phyloP scores from a whole-genome alignment of 345 rosid species.

The Pugionium dolabratum region DNA sequence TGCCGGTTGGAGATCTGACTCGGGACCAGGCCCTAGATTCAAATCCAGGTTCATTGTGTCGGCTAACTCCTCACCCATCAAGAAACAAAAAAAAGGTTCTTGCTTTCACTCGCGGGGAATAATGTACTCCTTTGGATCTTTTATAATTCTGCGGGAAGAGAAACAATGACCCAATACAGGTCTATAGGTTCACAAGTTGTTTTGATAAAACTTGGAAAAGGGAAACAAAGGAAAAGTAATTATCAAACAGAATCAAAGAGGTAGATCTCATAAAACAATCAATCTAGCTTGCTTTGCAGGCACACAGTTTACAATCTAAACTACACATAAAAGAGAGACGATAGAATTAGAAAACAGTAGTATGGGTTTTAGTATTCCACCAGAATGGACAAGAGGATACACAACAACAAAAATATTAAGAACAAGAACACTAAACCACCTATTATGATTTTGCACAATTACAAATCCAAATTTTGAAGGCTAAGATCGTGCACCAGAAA shows the following conservation, averaged over 20 bases:
- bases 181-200: conserved; percentile 5
- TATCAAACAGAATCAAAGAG: not conserved
- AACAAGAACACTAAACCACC: no score
- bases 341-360: not conserved
- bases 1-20: conserved; percentile 46
- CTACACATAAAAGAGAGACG: conserved; percentile 6
- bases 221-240: not conserved
- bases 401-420: not conserved
- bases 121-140: conserved; percentile 17
- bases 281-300: conserved; percentile 13
- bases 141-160: conserved; percentile 12
- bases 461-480: no score
- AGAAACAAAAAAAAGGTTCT: conserved; percentile 27
- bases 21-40: conserved; percentile 90
- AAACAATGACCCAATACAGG: conserved; percentile 14
- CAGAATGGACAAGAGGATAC: conserved; percentile 1
- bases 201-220: not conserved
- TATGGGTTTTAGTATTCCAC: not conserved
- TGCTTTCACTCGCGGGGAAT: conserved; percentile 17
- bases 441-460: no score
- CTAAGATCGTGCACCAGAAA: no score
- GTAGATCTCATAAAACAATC: conserved; percentile 13
- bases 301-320: conserved; percentile 12
- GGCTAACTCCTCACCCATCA: conserved; percentile 72
- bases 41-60: conserved; percentile 95